Percentiles rank a stretch among this genome's conserved stretches.
Conservation (phyloP, 345 rosid species). For the Syzygium aqueum region DNA sequence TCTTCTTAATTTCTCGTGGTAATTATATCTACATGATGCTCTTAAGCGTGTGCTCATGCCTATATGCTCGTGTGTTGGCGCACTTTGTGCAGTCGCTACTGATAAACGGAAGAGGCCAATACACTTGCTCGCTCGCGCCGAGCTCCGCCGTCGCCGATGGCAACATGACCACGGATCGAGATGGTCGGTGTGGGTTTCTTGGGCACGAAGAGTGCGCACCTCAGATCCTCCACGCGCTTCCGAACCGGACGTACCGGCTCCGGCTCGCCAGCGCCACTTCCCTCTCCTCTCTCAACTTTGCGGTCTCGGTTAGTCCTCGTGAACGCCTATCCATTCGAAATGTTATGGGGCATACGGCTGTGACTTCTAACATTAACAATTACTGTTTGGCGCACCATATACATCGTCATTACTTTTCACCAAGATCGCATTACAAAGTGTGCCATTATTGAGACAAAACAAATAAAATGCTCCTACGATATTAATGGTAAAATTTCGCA, state of each 20-base stretch:
- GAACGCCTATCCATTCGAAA: background rate
- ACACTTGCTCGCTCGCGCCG: constrained; percentile 59
- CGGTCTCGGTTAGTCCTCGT: constrained; percentile 29
- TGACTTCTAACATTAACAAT: background rate
- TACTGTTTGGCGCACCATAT: background rate
- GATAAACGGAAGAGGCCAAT: constrained; percentile 87
- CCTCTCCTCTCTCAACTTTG: constrained; percentile 67
- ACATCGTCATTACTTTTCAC: background rate
- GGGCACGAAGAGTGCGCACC: constrained; percentile 62
- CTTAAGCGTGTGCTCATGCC: background rate
- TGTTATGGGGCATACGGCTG: background rate
- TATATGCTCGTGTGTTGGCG: background rate
- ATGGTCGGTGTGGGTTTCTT: constrained; percentile 24
- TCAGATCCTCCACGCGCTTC: constrained; percentile 27
- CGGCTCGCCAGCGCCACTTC: constrained; percentile 69
- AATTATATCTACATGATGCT: background rate
- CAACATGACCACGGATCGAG: background rate
- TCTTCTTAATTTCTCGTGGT: background rate
- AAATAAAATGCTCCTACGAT: background rate
- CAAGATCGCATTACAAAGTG: background rate
- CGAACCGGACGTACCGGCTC: constrained; percentile 58
- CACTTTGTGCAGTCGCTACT: constrained; percentile 20
- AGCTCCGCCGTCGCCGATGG: constrained; percentile 10
- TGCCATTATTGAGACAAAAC: background rate
- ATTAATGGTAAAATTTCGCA: background rate